Percentiles rank a stretch among this genome's conserved stretches.
These are phyloP conservation scores for Magnaporthiopsis incrustans DNA, from an alignment of 2,329 filamentous ascomycete species.

Conservation along the genomic window DNA sequence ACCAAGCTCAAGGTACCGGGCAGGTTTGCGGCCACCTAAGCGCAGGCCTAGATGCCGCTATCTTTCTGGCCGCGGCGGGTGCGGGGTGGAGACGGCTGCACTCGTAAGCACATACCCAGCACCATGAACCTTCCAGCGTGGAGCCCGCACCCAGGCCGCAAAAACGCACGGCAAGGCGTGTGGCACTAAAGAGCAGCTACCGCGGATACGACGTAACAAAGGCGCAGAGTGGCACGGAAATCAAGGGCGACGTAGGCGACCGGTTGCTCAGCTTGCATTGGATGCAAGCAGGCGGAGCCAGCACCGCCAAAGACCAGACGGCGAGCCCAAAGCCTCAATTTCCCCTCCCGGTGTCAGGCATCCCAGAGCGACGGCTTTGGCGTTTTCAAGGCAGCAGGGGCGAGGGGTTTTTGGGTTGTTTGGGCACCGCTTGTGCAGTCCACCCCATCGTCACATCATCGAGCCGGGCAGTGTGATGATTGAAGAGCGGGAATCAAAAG, in stretches of 20 bases:
- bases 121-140: no score
- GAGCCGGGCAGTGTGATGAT: background rate
- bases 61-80: background rate
- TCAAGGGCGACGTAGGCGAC: background rate
- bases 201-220: background rate
- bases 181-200: background rate
- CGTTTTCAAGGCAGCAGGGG: background rate
- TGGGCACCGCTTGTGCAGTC: background rate
- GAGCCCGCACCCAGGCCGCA: background rate
- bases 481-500: background rate
- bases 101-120: background rate
- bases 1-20: background rate
- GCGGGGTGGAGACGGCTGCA: background rate
- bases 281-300: background rate
- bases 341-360: background rate
- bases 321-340: background rate
- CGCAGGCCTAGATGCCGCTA: background rate
- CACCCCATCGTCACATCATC: background rate
- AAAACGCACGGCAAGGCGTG: background rate
- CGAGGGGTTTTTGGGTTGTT: background rate
- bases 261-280: background rate
- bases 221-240: background rate
- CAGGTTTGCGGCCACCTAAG: background rate
- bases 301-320: background rate
- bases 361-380: background rate